A percentile compares a stretch with the other conserved stretches of the same genome.
Evolutionary conservation across 2,329 filamentous ascomycete genomes (phyloP).

Genomic region (Exophiala bonariae): DNA sequence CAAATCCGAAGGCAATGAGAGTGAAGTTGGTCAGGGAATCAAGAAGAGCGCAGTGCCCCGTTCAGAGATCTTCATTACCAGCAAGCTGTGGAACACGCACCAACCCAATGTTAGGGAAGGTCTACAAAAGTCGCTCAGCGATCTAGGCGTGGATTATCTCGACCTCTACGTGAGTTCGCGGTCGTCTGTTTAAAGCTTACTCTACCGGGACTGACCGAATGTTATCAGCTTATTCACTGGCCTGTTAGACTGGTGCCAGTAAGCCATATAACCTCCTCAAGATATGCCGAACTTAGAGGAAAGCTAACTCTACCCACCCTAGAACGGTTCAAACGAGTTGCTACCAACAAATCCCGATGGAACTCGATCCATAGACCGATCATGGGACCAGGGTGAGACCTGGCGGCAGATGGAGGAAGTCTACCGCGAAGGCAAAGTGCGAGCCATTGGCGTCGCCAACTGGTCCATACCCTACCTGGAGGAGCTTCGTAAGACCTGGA

Average conservation of each 20-base stretch:
- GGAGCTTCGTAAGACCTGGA: conserved; percentile 37
- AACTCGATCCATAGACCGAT: too few species aligned
- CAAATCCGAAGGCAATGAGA: conserved; percentile 76
- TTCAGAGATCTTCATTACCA: conserved; percentile 69
- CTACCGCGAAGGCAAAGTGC: conserved; percentile 56
- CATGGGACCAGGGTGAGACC: conserved; percentile 9
- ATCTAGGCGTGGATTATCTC: conserved; percentile 60
- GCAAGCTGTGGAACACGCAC: conserved; percentile 72
- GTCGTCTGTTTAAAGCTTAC: conserved; percentile 36
- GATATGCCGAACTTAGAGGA: too few species aligned
- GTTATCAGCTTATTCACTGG: conserved; percentile 1
- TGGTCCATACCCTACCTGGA: conserved; percentile 51
- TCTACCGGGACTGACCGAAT: not conserved
- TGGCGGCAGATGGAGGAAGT: conserved; percentile 57
- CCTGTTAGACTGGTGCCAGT: not conserved
- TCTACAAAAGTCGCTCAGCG: conserved; percentile 56
- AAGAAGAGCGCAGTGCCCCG: conserved; percentile 63
- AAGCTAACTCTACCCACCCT: not conserved
- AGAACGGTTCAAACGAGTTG: too few species aligned
- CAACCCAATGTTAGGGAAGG: conserved; percentile 60
- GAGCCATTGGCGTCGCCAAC: conserved; percentile 71
- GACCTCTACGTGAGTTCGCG: conserved; percentile 65
- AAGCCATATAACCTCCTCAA: too few species aligned
- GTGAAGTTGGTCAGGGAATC: conserved; percentile 66
- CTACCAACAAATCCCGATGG: too few species aligned